Evolutionary conservation across 192 early-diverging fungal genomes (phyloP).

Genomic region (Mycoemilia scoparia): DNA sequence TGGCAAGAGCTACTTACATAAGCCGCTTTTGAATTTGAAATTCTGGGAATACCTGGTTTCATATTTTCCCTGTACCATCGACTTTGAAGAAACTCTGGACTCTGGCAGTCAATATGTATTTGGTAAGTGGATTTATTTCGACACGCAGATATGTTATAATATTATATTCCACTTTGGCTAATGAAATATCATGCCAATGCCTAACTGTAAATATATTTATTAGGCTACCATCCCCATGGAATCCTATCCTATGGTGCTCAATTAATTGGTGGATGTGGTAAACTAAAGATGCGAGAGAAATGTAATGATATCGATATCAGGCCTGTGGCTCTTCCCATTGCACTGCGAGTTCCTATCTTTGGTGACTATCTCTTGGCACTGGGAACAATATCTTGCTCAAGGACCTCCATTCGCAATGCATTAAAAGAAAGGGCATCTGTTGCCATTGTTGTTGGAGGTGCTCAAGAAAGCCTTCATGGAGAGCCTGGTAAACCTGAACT

Average conservation of each 20-base stretch:
- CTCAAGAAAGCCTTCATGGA: conserved; percentile 62
- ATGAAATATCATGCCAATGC: neutral
- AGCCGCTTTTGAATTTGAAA: conserved; percentile 19
- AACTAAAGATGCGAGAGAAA: too few species aligned
- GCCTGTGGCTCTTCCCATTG: conserved; percentile 56
- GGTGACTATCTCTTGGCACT: conserved; percentile 64
- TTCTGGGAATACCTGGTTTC: conserved; percentile 63
- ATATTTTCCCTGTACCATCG: conserved; percentile 62
- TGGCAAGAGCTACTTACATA: too few species aligned
- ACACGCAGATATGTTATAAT: neutral
- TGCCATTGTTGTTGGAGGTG: conserved; percentile 83
- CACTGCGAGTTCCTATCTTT: conserved; percentile 69
- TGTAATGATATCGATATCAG: too few species aligned
- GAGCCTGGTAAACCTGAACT: conserved; percentile 46
- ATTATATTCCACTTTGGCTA: conserved; percentile 1
- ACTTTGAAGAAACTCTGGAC: conserved; percentile 73
- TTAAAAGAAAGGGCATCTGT: conserved; percentile 50
- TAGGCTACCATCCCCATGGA: conserved; percentile 88
- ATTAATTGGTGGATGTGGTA: conserved; percentile 65
- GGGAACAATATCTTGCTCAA: conserved; percentile 58
- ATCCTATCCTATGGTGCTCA: conserved; percentile 71
- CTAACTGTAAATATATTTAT: too few species aligned
- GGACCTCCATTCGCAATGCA: conserved; percentile 57
- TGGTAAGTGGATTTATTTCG: too few species aligned
- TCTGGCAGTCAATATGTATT: conserved; percentile 73